Base-by-base conservation (phyloP, 176 grass and related monocot species). In the Bolboschoenus planiculmis region DNA sequence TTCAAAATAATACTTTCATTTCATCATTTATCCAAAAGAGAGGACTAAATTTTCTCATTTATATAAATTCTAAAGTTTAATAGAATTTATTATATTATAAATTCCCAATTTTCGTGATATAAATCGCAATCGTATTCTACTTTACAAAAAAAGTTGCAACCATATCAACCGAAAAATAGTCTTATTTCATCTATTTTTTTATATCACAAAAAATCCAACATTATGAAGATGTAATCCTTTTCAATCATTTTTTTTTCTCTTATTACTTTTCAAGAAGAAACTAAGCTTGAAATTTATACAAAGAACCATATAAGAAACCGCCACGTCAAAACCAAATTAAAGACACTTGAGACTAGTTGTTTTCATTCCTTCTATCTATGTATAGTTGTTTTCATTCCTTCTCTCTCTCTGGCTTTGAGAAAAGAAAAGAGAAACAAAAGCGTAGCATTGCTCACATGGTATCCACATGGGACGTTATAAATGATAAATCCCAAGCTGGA, bases 381-480 rank as follows among this genome's bases (percentile, higher is more conserved):
- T 40, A 40, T 40, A n/a, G 39, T 6, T 40, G 39, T 40, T 4
- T 40, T 3, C 39, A 40, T 72, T 51, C 11, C 2, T 24, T 76
- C n/a, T n/a, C n/a, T n/a, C n/a, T n/a, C n/a, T n/a, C 26, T 6
- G 56, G 72, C 83, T 62, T 78, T 79, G 83, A 85, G 71, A 48
- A 80, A 55, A 81, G 42, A 81, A 80, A 56, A 82, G 43, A 82
- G 80, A 47, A 48, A 37, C 56, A 62, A 74, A 54, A 64, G 50
- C 29, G 78, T 44, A 35, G 31, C 27, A 33, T 78, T 78, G 39
- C 56, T 86, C 85, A 87, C 85, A 87, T 87, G 85, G 85, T 87
- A 58, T 74, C 85, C 85, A 87, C 85, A 82, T 76, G 46, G 85
- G 53, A 64, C 20, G 40, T 76, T 86, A 67, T 82, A 82, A 73